Conservation (phyloP, 768 basidiomycete genomes). For the Piloderma croceum region DNA sequence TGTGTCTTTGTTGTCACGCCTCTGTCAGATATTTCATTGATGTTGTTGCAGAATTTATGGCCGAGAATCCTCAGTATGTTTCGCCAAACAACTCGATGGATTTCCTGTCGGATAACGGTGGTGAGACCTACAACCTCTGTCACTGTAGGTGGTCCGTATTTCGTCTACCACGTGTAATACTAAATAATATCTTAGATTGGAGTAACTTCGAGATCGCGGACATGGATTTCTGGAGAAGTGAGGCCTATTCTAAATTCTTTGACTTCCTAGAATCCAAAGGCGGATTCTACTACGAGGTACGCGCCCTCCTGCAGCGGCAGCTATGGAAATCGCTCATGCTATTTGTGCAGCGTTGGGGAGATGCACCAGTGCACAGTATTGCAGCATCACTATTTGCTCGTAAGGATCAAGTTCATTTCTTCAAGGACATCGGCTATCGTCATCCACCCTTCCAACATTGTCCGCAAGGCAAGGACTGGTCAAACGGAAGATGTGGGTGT, state of each 20-base stretch:
- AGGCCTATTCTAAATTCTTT: constrained; percentile 82
- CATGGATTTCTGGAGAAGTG: constrained; percentile 82
- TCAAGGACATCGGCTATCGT: constrained; percentile 77
- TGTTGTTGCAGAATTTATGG: constrained; percentile 47
- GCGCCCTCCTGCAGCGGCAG: not conserved
- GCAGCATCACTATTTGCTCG: constrained; percentile 71
- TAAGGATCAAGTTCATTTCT: constrained; percentile 76
- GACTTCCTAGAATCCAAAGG: constrained; percentile 74
- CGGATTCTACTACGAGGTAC: constrained; percentile 88
- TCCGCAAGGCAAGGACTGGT: constrained; percentile 51
- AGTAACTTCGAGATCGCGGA: constrained; percentile 77
- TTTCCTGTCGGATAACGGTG: constrained; percentile 64
- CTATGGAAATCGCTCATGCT: not conserved
- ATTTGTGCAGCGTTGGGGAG: constrained; percentile 63
- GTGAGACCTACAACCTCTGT: constrained; percentile 58
- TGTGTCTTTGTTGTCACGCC: constrained; percentile 27
- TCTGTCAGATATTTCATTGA: constrained; percentile 30
- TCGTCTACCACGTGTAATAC: not conserved
- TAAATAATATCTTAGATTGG: constrained; percentile 40
- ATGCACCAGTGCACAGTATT: constrained; percentile 84
- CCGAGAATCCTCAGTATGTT: constrained; percentile 49
- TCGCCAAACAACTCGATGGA: constrained; percentile 52
- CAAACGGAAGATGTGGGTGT: constrained; percentile 63
- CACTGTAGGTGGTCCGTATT: constrained; percentile 40
- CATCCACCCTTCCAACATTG: constrained; percentile 81